Base-by-base conservation (phyloP, 176 grass and related monocot species). In the sorghum (Sorghum bicolor) region DNA sequence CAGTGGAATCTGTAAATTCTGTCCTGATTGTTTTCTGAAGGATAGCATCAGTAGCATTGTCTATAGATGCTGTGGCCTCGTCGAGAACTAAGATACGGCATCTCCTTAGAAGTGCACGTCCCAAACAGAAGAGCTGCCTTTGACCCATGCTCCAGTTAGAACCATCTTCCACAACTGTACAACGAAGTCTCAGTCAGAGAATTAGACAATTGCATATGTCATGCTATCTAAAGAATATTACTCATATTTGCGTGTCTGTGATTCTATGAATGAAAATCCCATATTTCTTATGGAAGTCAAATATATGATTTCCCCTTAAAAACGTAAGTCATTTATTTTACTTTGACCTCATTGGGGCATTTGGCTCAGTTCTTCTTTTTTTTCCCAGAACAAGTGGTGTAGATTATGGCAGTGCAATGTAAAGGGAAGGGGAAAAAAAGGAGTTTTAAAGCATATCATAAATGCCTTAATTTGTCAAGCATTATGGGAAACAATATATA, bases 121-220 rank as follows among this genome's bases (percentile, higher is more conserved):
- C 96, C 64, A 98, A 88, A 74, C 96, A 98, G 39, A 98, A 95
- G 44, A 98, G 76, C 40, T 98, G 96, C 44, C 96, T 91, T 89
- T 98, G 93, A 16, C 96, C 96, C 96, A 98, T 98, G 87, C 96
- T 98, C 96, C 96, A 98, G 45, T 98, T 98, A 0, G 89, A 95
- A 5, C 96, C 96, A 14, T 94, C 93, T 87, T 98, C 93, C 3
- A 88, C 87, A 79, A 98, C 96, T 98, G 77, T 17, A 69, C 10
- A 17, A 11, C 14, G 34, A 57, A n/a, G 34, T 86, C 10, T 47
- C 6, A 24, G 64, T 77, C 28, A 80, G 58, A 11, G 6, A 39
- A 25, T 24, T 76, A 53, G 6, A 60, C 5, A 63, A 57, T 55
- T 16, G 15, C 19, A 22, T 38, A 57, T 64, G 30, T 37, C 17